Evolutionary conservation across 2,329 filamentous ascomycete species (phyloP), one percentile per base, ranked within the genome.

Genomic region (Geosmithia flava): DNA sequence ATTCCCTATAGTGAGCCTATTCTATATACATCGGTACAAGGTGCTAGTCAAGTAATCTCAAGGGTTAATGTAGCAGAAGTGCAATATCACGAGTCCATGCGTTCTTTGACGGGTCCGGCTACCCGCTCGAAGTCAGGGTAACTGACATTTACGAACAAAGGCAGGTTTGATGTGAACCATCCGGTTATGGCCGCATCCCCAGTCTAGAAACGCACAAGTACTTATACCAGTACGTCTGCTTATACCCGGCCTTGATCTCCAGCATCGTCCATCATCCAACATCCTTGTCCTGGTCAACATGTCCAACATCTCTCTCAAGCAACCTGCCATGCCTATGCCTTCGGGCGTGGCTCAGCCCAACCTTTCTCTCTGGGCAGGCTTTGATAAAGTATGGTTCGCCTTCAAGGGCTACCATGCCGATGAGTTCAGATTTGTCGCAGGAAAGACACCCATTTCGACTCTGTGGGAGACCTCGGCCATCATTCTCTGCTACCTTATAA

Each of bases 401-500:
- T 72, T 88, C 54, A 76, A 78, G 50, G 91, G 91, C 60, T 95
- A 91, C 68, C 82, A 87, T 54, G 83, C 86, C 52, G 81, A 87
- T 56, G 82, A 96, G 53, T 97, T 97, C 72, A 71, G 77, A 55
- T 97, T 97, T 68, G 74, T 81, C 51, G 76, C 82, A 42, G 87
- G 87, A 60, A 72, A 81, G 66, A 96, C 90, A 27, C 86, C 88
- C 52, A 84, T 97, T 78, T 95, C 90, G 48, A 96, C 90, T 3
- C 72, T 96, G 59, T 85, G 83, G 67, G 81, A 87, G 68, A 91
- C 87, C 46, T 78, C 80, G 51, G 78, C 85, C 57, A 84, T 89
- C 64, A 83, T 96, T 58, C 71, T 88, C 61, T 71, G 86, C 64
- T 98, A 97, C 82, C 96, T 97, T 68, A 70, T 85, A 56, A 74